Percentiles rank a stretch among this genome's conserved stretches.
Evolutionary conservation across 2,329 filamentous ascomycete species (phyloP).

Genomic region (Clonostachys sp.): DNA sequence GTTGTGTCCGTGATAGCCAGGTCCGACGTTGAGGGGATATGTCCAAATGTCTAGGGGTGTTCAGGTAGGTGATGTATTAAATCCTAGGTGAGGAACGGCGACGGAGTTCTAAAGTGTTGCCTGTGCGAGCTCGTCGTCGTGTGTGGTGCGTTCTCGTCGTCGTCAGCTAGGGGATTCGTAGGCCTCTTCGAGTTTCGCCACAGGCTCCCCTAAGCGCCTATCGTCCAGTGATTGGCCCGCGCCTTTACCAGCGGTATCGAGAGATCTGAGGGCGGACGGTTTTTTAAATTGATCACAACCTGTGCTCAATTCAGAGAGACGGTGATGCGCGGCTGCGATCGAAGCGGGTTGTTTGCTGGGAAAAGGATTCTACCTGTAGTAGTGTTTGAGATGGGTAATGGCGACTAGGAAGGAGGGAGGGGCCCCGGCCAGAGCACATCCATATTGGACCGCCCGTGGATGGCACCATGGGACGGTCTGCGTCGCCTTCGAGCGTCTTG

Average conservation of each 20-base stretch:
- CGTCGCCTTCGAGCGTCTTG: background rate
- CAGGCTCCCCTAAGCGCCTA: conserved; percentile 3
- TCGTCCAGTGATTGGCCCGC: background rate
- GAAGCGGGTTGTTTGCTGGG: too few relatives aligned
- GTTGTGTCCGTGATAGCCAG: conserved; percentile 1
- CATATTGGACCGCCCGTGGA: background rate
- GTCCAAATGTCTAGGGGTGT: background rate
- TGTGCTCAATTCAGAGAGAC: too few relatives aligned
- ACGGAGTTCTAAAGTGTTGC: background rate
- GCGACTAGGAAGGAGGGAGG: background rate
- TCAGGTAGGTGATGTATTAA: background rate
- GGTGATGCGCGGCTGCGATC: too few relatives aligned
- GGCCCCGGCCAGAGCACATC: background rate
- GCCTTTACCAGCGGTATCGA: background rate
- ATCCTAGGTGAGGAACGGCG: background rate
- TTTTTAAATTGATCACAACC: too few relatives aligned
- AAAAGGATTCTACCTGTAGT: too few relatives aligned
- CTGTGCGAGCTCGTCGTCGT: background rate
- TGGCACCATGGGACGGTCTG: too few relatives aligned
- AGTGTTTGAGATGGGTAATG: background rate
- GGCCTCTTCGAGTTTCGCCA: conserved; percentile 8
- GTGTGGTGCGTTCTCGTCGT: conserved; percentile 2
- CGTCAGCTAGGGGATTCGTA: conserved; percentile 10
- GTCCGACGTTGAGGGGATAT: background rate
- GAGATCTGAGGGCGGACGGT: too few relatives aligned